Conservation (phyloP, 306 rosid species). For the Cucurbita argyrosperma region DNA sequence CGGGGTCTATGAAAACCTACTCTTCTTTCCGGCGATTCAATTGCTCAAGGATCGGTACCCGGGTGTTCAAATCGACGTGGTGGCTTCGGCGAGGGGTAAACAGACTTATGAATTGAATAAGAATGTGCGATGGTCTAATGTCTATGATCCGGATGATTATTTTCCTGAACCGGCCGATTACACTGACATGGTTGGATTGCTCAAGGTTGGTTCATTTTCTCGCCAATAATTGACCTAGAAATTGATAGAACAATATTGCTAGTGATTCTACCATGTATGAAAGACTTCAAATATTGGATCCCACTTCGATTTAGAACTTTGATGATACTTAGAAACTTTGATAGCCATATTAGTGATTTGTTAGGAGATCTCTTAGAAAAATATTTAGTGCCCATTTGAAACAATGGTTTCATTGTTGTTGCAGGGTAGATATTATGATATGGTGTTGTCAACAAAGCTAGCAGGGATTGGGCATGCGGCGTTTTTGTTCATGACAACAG, state of each 20-base stretch:
- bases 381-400: neutral
- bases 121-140: conserved; percentile 76
- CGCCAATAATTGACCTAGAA: neutral
- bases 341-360: neutral
- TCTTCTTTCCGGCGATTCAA: conserved; percentile 66
- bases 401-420: neutral
- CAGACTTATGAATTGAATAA: conserved; percentile 68
- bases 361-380: neutral
- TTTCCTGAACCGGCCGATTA: conserved; percentile 71
- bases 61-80: conserved; percentile 60
- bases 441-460: conserved; percentile 74
- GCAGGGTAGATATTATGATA: conserved; percentile 86
- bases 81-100: conserved; percentile 56
- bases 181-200: conserved; percentile 61
- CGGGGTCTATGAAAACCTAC: conserved; percentile 71
- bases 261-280: neutral
- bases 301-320: neutral
- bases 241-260: neutral
- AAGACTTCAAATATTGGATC: neutral
- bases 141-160: conserved; percentile 52
- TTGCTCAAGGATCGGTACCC: conserved; percentile 70
- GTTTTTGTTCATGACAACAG: conserved; percentile 77
- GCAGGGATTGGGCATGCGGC: conserved; percentile 83
- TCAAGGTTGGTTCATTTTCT: conserved; percentile 38
- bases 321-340: too few species aligned